Conservation (phyloP, 495 filamentous ascomycete genomes). For the Neurospora terricola region DNA sequence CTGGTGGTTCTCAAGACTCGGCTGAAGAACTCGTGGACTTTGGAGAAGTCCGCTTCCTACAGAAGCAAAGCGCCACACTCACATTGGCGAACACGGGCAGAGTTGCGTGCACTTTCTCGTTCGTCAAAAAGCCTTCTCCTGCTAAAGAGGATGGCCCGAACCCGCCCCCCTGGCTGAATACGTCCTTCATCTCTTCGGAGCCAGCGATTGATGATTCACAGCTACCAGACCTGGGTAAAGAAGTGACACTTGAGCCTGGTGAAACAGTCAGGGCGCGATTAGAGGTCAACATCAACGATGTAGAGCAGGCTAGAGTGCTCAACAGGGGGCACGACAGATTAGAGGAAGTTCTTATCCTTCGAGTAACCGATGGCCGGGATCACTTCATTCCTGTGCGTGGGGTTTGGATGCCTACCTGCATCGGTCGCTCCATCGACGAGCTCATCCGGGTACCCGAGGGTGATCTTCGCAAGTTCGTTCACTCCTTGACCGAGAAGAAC, state of each 20-base stretch:
- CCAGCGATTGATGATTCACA: slow-evolving; percentile 25
- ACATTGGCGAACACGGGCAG: slow-evolving; percentile 89
- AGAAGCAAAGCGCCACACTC: slow-evolving; percentile 50
- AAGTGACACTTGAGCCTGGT: slow-evolving; percentile 65
- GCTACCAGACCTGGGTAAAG: slow-evolving; percentile 29
- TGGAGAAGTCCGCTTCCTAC: slow-evolving; percentile 59
- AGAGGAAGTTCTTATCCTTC: slow-evolving; percentile 84
- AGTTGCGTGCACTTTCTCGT: slow-evolving; percentile 62
- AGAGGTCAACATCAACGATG: slow-evolving; percentile 49
- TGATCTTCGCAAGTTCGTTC: slow-evolving; percentile 45
- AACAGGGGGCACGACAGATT: slow-evolving; percentile 56
- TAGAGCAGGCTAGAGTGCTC: slow-evolving; percentile 55
- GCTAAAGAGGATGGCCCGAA: slow-evolving; percentile 31
- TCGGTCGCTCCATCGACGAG: slow-evolving; percentile 74
- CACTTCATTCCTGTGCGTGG: slow-evolving; percentile 80
- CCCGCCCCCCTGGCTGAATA: slow-evolving; percentile 53
- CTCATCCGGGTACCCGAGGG: slow-evolving; percentile 76
- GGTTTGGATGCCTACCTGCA: slow-evolving; percentile 70
- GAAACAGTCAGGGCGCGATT: slow-evolving; percentile 66
- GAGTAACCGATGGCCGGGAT: slow-evolving; percentile 74
- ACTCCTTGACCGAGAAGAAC: slow-evolving; percentile 14
- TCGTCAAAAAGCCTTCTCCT: slow-evolving; percentile 56
- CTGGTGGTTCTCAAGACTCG: slow-evolving; percentile 3
- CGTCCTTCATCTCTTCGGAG: slow-evolving; percentile 46
- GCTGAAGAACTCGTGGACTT: slow-evolving; percentile 60